Percentiles rank a stretch among this genome's conserved stretches.
Evolutionary conservation across 192 early-diverging fungal species (phyloP).

Genomic region (Thamnidium elegans): DNA sequence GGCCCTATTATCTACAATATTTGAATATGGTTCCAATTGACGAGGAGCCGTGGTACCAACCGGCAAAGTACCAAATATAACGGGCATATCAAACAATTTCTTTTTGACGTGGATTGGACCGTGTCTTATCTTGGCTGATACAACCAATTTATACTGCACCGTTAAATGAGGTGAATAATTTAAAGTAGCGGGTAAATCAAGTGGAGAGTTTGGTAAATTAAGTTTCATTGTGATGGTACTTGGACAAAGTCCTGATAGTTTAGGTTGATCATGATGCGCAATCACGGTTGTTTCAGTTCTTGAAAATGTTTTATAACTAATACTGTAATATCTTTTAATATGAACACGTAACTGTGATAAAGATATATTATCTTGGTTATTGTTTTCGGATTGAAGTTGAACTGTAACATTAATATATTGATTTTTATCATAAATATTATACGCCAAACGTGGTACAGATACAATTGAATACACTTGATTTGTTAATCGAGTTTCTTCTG

Average conservation of each 20-base stretch:
- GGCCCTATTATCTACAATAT: not conserved
- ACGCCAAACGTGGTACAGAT: slow-evolving; percentile 8
- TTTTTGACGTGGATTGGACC: slow-evolving; percentile 20
- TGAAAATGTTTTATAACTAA: slow-evolving; percentile 17
- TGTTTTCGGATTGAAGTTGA: not conserved
- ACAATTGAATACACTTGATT: slow-evolving; percentile 4
- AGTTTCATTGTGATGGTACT: not conserved
- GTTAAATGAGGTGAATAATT: slow-evolving; percentile 18
- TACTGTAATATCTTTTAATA: slow-evolving; percentile 13
- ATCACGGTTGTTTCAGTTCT: slow-evolving; percentile 18
- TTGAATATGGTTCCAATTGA: not conserved
- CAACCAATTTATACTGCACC: slow-evolving; percentile 9
- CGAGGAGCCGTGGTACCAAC: slow-evolving; percentile 10
- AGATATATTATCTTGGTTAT: not conserved
- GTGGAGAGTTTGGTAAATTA: not conserved
- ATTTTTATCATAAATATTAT: not conserved
- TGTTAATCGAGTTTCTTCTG: slow-evolving; percentile 6
- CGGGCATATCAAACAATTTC: slow-evolving; percentile 20
- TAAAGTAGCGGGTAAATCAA: not conserved
- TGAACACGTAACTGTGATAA: not conserved
- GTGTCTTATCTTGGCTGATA: slow-evolving; percentile 8
- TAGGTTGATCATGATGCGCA: not conserved
- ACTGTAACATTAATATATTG: slow-evolving; percentile 8
- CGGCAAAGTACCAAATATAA: slow-evolving; percentile 23
- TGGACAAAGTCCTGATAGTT: not conserved